A percentile compares a stretch with the other conserved stretches of the same genome.
Conservation (phyloP, 495 filamentous ascomycete genomes). For the Bombardia bombarda region DNA sequence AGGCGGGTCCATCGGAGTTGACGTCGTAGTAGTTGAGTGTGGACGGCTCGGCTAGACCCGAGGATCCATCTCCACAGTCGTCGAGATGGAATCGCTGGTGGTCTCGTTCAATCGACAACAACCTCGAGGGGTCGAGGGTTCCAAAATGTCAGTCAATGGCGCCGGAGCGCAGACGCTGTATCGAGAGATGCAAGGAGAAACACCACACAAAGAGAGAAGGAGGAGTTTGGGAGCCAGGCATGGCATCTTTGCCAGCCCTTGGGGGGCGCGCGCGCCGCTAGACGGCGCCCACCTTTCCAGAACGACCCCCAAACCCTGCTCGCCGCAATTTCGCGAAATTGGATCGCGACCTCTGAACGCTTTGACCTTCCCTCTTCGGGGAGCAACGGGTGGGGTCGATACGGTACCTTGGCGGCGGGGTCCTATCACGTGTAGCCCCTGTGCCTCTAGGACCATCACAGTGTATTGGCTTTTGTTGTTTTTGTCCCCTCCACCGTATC, state of each 20-base stretch:
- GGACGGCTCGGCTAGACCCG: slow-evolving; percentile 10
- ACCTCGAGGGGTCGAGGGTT: neutral
- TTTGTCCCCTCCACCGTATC: neutral
- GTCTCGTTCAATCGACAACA: neutral
- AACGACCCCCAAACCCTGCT: slow-evolving; percentile 10
- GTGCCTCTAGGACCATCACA: no score
- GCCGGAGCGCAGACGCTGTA: slow-evolving; percentile 8
- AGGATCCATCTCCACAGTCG: slow-evolving; percentile 15
- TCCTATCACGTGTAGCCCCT: no score
- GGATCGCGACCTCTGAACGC: slow-evolving; percentile 18
- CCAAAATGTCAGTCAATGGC: slow-evolving; percentile 1
- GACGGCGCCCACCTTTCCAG: slow-evolving; percentile 8
- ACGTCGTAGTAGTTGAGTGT: neutral
- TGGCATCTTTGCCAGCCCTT: neutral
- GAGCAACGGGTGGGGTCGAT: neutral
- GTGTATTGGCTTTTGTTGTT: no score
- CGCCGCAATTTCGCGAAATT: slow-evolving; percentile 20
- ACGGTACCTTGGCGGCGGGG: no score
- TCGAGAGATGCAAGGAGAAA: neutral
- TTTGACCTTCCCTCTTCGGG: slow-evolving; percentile 12
- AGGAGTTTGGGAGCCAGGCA: neutral
- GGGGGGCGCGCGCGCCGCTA: slow-evolving; percentile 6
- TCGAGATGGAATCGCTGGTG: neutral
- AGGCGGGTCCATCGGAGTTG: slow-evolving; percentile 11
- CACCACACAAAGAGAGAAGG: neutral